phyloP scores from a whole-genome alignment of 176 grass and related monocot species.

The Olyra latifolia region DNA sequence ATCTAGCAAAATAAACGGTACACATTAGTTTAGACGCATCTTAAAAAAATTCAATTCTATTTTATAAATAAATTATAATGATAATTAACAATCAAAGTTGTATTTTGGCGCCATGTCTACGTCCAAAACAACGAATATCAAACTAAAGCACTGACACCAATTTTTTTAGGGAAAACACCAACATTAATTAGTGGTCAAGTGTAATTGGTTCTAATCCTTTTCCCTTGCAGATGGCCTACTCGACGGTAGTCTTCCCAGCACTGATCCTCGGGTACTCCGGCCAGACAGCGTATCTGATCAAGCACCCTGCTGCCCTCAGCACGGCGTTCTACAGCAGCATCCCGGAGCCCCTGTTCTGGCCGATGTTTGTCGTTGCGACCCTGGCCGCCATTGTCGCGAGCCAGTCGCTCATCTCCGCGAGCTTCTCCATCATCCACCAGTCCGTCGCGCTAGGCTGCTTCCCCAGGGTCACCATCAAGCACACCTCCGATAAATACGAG shows the following conservation, averaged over 20 bases:
- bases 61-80: too few species aligned
- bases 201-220: not conserved
- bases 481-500: conserved; percentile 50
- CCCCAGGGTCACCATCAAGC: conserved; percentile 36
- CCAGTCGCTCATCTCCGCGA: conserved; percentile 53
- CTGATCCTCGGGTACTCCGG: conserved; percentile 54
- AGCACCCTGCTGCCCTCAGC: conserved; percentile 52
- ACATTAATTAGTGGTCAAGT: too few species aligned
- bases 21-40: too few species aligned
- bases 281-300: conserved; percentile 60
- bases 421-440: conserved; percentile 56
- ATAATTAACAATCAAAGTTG: too few species aligned
- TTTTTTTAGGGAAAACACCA: too few species aligned
- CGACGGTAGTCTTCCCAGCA: conserved; percentile 48
- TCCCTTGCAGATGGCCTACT: conserved; percentile 45
- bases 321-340: conserved; percentile 63
- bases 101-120: too few species aligned
- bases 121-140: too few species aligned
- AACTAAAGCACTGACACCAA: too few species aligned
- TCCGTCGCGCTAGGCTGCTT: conserved; percentile 56
- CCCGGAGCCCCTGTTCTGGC: conserved; percentile 49
- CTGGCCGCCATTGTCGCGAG: conserved; percentile 57
- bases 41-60: too few species aligned
- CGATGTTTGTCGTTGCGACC: conserved; percentile 50
- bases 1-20: too few species aligned